phyloP scores from a whole-genome alignment of 441 rosid species.

The Populus hybrid region DNA sequence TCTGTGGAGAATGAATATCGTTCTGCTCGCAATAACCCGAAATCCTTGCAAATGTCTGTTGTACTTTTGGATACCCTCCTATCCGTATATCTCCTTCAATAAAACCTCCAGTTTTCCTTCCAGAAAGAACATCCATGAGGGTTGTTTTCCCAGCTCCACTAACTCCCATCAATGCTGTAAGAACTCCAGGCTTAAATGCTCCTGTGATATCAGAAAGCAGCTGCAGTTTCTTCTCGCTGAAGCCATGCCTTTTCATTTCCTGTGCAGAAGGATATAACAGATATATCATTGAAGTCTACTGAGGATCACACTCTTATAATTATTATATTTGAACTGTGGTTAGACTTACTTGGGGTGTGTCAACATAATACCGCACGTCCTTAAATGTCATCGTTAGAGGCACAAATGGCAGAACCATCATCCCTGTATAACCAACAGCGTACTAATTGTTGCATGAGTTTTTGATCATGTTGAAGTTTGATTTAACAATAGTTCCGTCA shows the following conservation, averaged over 20 bases:
- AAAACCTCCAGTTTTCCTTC: slow-evolving; percentile 23
- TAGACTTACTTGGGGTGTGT: slow-evolving; percentile 12
- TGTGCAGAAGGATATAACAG: slow-evolving; percentile 4
- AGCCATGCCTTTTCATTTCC: slow-evolving; percentile 33
- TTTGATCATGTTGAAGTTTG: too few relatives aligned
- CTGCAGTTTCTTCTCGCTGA: slow-evolving; percentile 20
- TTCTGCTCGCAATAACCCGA: slow-evolving; percentile 30
- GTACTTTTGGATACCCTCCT: slow-evolving; percentile 25
- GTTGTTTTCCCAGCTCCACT: slow-evolving; percentile 35
- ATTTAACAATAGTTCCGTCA: too few relatives aligned
- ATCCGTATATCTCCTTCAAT: slow-evolving; percentile 27
- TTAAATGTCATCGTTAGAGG: slow-evolving; percentile 18
- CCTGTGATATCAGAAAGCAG: slow-evolving; percentile 20
- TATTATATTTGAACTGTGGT: too few relatives aligned
- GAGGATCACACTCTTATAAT: too few relatives aligned
- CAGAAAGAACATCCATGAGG: slow-evolving; percentile 27
- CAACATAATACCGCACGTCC: slow-evolving; percentile 23
- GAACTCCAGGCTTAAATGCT: slow-evolving; percentile 20
- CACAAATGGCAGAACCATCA: slow-evolving; percentile 19
- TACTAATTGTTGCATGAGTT: too few relatives aligned
- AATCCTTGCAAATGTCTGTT: slow-evolving; percentile 25
- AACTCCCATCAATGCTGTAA: slow-evolving; percentile 31
- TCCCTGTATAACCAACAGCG: background rate
- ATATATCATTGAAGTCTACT: background rate
- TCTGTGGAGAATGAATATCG: slow-evolving; percentile 30